phyloP scores from a whole-genome alignment of 768 basidiomycete species.

The Macrolepiota dolichaula region DNA sequence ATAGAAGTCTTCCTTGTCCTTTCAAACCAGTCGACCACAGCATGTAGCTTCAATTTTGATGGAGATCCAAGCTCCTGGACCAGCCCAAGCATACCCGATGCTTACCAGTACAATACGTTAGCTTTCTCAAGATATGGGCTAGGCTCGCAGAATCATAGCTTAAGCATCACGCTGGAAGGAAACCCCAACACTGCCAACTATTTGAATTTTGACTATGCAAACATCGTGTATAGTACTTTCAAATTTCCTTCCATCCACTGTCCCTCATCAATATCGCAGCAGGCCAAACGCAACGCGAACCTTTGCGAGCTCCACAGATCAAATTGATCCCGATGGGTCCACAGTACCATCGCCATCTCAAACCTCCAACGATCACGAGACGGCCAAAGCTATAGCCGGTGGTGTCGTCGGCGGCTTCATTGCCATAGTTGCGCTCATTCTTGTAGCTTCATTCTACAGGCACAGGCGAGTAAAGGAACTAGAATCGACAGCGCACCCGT shows the following conservation, averaged over 20 bases:
- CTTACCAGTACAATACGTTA: conserved; percentile 19
- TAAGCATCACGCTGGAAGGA: conserved; percentile 4
- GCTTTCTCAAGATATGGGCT: conserved; percentile 17
- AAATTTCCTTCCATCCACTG: neutral
- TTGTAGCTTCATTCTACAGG: conserved; percentile 5
- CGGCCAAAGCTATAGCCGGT: conserved; percentile 5
- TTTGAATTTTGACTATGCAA: conserved; percentile 16
- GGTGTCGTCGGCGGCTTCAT: conserved; percentile 11
- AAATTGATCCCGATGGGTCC: neutral
- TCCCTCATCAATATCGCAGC: neutral
- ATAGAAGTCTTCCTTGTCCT: conserved; percentile 37
- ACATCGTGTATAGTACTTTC: conserved; percentile 9
- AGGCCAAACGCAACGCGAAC: neutral
- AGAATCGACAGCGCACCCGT: neutral
- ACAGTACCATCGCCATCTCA: neutral
- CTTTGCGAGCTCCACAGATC: neutral
- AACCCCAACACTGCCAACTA: conserved; percentile 6
- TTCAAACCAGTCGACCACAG: conserved; percentile 26
- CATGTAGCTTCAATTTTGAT: conserved; percentile 21
- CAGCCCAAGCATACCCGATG: neutral
- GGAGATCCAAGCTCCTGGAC: neutral
- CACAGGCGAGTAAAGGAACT: neutral
- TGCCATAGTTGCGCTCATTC: neutral
- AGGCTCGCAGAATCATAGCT: neutral
- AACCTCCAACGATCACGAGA: neutral